Evolutionary conservation across 345 rosid genomes (phyloP).

Genomic region (Orychophragmus violaceus): DNA sequence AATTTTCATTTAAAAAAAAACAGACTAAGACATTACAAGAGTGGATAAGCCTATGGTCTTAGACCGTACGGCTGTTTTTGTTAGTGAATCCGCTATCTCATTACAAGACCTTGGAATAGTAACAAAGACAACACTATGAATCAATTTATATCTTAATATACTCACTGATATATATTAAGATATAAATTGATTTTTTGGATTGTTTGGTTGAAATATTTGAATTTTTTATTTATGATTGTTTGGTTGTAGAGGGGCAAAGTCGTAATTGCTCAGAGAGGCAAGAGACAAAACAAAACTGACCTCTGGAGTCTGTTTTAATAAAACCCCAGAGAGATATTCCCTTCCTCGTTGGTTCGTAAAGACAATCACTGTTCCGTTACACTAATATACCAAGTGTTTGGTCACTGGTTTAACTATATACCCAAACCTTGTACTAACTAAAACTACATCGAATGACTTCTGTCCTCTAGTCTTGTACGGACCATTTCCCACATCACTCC

Average conservation of each 20-base stretch:
- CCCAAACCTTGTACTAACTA: background rate
- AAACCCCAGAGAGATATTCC: constrained; percentile 22
- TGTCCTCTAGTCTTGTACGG: constrained; percentile 20
- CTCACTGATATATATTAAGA: too few relatives aligned
- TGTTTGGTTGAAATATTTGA: background rate
- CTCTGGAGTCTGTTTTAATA: background rate
- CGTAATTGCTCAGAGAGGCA: background rate
- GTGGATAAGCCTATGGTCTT: too few relatives aligned
- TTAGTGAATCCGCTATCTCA: too few relatives aligned
- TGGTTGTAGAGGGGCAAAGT: constrained; percentile 2
- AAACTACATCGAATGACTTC: constrained; percentile 2
- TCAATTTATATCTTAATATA: too few relatives aligned
- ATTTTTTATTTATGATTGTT: background rate
- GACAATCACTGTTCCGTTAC: constrained; percentile 22
- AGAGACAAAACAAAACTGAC: constrained; percentile 17
- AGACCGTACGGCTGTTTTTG: too few relatives aligned
- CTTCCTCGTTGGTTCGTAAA: constrained; percentile 31
- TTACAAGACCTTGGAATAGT: too few relatives aligned
- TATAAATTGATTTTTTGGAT: too few relatives aligned
- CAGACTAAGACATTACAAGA: too few relatives aligned
- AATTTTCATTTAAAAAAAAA: too few relatives aligned
- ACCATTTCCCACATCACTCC: background rate
- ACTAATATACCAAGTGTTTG: constrained; percentile 16
- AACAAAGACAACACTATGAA: too few relatives aligned
- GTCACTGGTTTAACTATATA: constrained; percentile 10